Evolutionary conservation across 2,329 filamentous ascomycete species (phyloP).

Genomic region (Raffaelea albimanens): DNA sequence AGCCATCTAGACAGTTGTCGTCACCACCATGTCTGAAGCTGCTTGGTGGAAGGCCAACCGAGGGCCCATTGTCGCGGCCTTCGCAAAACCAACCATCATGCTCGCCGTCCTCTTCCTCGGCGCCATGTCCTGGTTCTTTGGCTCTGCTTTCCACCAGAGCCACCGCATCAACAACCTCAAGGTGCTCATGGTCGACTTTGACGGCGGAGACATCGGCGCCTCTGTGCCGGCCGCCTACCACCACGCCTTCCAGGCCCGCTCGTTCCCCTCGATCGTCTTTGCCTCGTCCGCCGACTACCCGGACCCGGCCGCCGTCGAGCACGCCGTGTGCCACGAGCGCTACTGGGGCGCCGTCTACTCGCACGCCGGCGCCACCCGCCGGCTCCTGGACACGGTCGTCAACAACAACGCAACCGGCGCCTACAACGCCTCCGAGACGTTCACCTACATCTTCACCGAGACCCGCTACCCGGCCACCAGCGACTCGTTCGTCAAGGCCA

Average conservation of each 20-base stretch:
- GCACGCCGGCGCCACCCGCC: slow-evolving; percentile 14
- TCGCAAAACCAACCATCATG: neutral
- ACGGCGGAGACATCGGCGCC: slow-evolving; percentile 22
- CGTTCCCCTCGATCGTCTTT: slow-evolving; percentile 24
- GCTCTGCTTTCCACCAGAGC: neutral
- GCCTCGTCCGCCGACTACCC: slow-evolving; percentile 17
- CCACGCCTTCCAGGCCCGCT: slow-evolving; percentile 15
- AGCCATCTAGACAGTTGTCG: no score
- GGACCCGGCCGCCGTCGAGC: slow-evolving; percentile 15
- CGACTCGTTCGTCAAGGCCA: slow-evolving; percentile 18
- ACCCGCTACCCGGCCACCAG: slow-evolving; percentile 23
- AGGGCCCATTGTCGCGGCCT: neutral
- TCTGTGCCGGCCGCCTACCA: slow-evolving; percentile 23
- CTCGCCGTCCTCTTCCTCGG: neutral
- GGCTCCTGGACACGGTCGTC: slow-evolving; percentile 13
- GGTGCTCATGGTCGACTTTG: slow-evolving; percentile 16
- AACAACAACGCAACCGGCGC: slow-evolving; percentile 13
- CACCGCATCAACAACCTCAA: slow-evolving; percentile 1
- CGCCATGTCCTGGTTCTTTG: slow-evolving; percentile 4
- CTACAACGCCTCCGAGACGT: slow-evolving; percentile 22
- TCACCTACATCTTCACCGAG: slow-evolving; percentile 27
- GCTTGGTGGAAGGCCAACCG: neutral
- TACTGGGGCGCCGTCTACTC: slow-evolving; percentile 29
- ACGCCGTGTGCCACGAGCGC: slow-evolving; percentile 23
- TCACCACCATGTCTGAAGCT: no score